Conservation (phyloP, 148 eudicot species). For the Camellia japonica region DNA sequence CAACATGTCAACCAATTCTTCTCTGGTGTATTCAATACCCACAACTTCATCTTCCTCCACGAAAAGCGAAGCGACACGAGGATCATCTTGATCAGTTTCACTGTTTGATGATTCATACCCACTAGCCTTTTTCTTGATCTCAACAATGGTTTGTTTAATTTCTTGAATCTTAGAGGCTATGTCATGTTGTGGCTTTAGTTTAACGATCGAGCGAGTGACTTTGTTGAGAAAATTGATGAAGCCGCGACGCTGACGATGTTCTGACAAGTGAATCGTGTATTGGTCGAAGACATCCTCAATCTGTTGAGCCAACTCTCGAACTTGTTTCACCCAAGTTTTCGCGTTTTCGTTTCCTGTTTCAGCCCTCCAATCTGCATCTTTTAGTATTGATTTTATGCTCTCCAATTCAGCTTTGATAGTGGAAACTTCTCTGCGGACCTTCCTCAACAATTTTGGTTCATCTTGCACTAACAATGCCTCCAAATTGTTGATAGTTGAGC, state of each 20-base stretch:
- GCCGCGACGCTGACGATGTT: not conserved
- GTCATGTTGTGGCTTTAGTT: not conserved
- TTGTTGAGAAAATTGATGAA: not conserved
- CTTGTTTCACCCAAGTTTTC: constrained; percentile 10
- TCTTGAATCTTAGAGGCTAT: not conserved
- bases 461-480: not conserved
- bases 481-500: not conserved
- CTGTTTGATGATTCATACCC: not conserved
- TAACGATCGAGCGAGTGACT: not conserved
- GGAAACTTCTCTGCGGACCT: not conserved
- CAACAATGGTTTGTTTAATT: not conserved
- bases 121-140: not conserved
- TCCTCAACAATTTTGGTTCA: not conserved
- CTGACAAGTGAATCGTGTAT: not conserved
- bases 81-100: not conserved
- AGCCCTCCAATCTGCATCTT: constrained; percentile 1
- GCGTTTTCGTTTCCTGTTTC: not conserved
- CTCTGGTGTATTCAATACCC: not conserved
- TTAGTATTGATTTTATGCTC: not conserved
- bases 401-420: constrained; percentile 9
- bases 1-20: not conserved
- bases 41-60: constrained; percentile 4
- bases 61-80: constrained; percentile 1
- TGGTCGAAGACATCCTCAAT: constrained; percentile 3
- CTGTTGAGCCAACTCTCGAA: not conserved